These are phyloP conservation scores for Hypholoma fasciculare DNA, from an alignment of 768 basidiomycete genomes.

Conservation along the genomic window DNA sequence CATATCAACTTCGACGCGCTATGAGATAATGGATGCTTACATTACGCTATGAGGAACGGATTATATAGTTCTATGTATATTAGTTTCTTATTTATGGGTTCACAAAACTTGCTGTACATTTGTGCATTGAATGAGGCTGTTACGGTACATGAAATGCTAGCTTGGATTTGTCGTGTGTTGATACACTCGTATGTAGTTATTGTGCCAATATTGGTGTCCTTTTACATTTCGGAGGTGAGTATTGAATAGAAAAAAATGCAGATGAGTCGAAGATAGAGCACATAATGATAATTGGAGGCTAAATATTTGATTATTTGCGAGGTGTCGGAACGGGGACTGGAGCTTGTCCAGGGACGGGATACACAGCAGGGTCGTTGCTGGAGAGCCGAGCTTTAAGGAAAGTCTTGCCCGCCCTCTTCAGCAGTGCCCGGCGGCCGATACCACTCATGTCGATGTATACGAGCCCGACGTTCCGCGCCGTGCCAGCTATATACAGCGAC, in stretches of 20 bases:
- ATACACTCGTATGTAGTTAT: neutral
- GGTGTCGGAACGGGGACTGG: neutral
- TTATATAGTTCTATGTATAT: slow-evolving; percentile 3
- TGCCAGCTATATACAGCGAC: slow-evolving; percentile 59
- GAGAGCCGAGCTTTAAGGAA: slow-evolving; percentile 47
- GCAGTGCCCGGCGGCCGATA: slow-evolving; percentile 66
- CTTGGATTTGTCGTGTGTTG: neutral
- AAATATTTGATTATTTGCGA: neutral
- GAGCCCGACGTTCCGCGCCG: slow-evolving; percentile 69
- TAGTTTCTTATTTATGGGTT: slow-evolving; percentile 1
- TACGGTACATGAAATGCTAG: neutral
- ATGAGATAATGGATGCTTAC: slow-evolving; percentile 33
- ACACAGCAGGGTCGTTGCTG: slow-evolving; percentile 8
- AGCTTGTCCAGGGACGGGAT: neutral
- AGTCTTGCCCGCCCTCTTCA: slow-evolving; percentile 61
- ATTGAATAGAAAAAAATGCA: neutral
- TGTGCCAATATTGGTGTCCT: neutral
- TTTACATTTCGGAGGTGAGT: neutral
- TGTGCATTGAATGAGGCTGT: no score
- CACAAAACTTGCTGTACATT: neutral
- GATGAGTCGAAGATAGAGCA: no score
- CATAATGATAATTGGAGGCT: neutral
- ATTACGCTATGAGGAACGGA: neutral
- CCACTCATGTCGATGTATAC: slow-evolving; percentile 79
- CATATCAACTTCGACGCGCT: slow-evolving; percentile 97